Evolutionary conservation across 352 stramenopile species (phyloP).

Genomic region (Thalassiosira sp.): DNA sequence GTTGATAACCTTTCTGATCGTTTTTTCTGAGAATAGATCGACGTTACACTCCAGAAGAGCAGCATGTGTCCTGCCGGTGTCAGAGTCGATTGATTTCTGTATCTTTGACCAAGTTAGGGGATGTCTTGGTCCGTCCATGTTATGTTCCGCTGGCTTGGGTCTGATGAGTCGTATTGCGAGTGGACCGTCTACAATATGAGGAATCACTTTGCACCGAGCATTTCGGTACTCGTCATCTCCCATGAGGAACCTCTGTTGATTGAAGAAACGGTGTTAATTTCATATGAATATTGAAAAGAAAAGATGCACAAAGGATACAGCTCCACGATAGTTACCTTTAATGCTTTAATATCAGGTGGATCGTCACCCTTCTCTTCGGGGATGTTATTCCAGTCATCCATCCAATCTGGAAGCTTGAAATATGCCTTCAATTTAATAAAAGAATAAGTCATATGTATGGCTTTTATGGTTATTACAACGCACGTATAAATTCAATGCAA

Average conservation of each 20-base stretch:
- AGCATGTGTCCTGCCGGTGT: slow-evolving; percentile 4
- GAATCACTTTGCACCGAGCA: slow-evolving; percentile 50
- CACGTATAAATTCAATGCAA: neutral
- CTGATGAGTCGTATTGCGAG: slow-evolving; percentile 48
- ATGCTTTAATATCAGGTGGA: slow-evolving; percentile 43
- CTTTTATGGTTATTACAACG: neutral
- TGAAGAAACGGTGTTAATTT: too few relatives aligned
- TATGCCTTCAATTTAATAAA: slow-evolving; percentile 29
- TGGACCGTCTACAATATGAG: slow-evolving; percentile 56
- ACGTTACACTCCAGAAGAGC: slow-evolving; percentile 49
- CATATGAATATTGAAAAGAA: neutral
- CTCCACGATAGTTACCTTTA: too few relatives aligned
- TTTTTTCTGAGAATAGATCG: slow-evolving; percentile 51
- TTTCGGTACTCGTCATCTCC: slow-evolving; percentile 58
- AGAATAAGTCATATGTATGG: neutral
- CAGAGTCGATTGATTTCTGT: slow-evolving; percentile 26
- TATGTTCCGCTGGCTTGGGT: slow-evolving; percentile 38
- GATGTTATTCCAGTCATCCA: slow-evolving; percentile 55
- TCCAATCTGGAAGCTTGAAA: slow-evolving; percentile 59
- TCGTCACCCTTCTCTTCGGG: slow-evolving; percentile 50
- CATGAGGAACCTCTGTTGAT: slow-evolving; percentile 57
- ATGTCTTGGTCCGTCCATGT: slow-evolving; percentile 27
- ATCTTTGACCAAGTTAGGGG: slow-evolving; percentile 35
- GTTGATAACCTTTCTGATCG: slow-evolving; percentile 50
- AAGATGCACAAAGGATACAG: slow-evolving; percentile 1